A percentile compares a stretch with the other conserved stretches of the same genome.
phyloP scores from a whole-genome alignment of 352 stramenopile species.

The Ophiocytium majus region DNA sequence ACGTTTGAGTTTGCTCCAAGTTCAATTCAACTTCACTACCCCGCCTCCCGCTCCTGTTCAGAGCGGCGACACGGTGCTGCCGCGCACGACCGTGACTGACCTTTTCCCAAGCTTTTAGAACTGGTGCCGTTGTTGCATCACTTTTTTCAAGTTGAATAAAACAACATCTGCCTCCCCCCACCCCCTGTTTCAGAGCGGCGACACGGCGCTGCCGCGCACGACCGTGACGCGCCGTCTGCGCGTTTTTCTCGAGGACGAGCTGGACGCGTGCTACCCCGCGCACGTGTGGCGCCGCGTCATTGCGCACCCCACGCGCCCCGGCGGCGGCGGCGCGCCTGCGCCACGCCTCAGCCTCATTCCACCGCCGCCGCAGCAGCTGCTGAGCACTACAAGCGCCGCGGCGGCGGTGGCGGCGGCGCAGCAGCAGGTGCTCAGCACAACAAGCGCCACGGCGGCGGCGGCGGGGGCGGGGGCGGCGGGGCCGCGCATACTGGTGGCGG shows the following conservation, averaged over 20 bases:
- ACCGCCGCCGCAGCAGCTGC: background rate
- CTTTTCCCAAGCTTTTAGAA: too few relatives aligned
- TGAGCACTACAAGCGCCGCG: too few relatives aligned
- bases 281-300: conserved; percentile 63
- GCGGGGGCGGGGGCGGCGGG: conserved; percentile 11
- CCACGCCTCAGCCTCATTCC: background rate
- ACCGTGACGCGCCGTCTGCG: conserved; percentile 60
- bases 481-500: conserved; percentile 62
- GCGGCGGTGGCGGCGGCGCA: too few relatives aligned
- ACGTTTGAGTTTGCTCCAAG: too few relatives aligned
- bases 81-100: conserved; percentile 60
- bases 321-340: background rate
- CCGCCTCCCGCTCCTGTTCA: too few relatives aligned
- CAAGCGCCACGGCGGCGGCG: background rate
- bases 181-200: conserved; percentile 64
- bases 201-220: conserved; percentile 64
- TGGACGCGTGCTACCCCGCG: conserved; percentile 64
- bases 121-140: too few relatives aligned
- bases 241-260: conserved; percentile 64
- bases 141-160: too few relatives aligned
- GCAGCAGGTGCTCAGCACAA: background rate
- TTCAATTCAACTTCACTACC: too few relatives aligned
- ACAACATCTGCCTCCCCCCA: too few relatives aligned
- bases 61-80: conserved; percentile 64
- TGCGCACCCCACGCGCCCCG: conserved; percentile 62